Base-by-base conservation (phyloP, 139 green algal species). In the Monoraphidium neglectum region DNA sequence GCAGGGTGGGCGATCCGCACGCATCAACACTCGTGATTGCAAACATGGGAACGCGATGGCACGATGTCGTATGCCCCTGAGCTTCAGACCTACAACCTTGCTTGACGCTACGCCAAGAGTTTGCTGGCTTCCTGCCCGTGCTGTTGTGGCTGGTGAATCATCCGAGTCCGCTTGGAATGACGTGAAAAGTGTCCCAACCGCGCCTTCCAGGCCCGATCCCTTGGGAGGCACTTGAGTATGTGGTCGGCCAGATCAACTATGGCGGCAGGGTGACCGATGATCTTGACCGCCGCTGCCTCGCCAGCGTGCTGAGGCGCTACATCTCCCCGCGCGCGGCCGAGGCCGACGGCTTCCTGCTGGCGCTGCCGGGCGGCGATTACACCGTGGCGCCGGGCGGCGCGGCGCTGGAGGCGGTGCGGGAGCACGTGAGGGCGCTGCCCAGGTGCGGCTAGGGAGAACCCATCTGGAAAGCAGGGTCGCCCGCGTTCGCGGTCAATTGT, bases 241-340 rank as follows among this genome's bases (percentile, higher is more conserved):
- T 97, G 15, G 86, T 93, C 12, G 91, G 90, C 0, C 82, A 96
- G 81, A 95, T 97, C 83, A 96, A 94, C 85, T 97, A 97, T 75
- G 93, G 93, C 36, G 93, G 93, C 2, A 73, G 89, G n/a, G 91
- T 97, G 2, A 97, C 92, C 32, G 93, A 97, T 70, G 92, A 95
- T 73, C 82, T 92, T 38, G 93, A 97, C 86, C 77, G 93, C 10
- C 80, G 89, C 35, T 94, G 89, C 76, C 74, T 97, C 36, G 89
- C 90, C 82, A 90, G 79, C 72, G 87, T 95, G 23, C 80, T 97
- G 72, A 65, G 85, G 32, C 74, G 92, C 74, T 96, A 90, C 84
- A 87, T 95, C 47, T 87, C 78, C 15, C 86, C 87, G 2, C 62
- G 69, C 2, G 79, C 96, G 53, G 80, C 93, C 40, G 77, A 83